These are phyloP conservation scores for Trichosanthes truncata DNA, from an alignment of 306 rosid species.

Conservation along the genomic window DNA sequence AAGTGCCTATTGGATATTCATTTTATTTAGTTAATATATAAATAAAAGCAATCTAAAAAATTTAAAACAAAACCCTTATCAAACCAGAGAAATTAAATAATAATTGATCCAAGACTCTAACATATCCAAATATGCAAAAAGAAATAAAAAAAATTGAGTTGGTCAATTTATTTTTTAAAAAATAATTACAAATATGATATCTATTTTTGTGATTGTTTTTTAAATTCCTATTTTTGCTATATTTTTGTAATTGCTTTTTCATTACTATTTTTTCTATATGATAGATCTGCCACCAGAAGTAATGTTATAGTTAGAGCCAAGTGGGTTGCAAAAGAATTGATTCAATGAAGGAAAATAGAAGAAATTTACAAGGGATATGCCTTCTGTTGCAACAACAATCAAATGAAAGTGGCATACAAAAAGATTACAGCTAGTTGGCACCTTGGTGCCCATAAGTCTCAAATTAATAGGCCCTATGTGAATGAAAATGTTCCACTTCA, in stretches of 20 bases:
- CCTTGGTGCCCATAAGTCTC: not conserved
- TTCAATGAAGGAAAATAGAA: not conserved
- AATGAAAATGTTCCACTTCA: not conserved
- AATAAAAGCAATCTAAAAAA: no score
- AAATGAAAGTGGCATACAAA: constrained; percentile 3
- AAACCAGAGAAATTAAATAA: no score
- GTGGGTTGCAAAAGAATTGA: not conserved
- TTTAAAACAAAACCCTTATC: no score
- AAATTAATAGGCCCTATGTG: not conserved
- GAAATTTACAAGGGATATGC: not conserved
- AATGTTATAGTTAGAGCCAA: not conserved
- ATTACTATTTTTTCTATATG: not conserved
- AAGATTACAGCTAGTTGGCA: constrained; percentile 4
- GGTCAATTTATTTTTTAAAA: no score
- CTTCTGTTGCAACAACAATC: not conserved
- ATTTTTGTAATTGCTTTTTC: not conserved
- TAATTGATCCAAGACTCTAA: no score
- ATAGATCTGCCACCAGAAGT: not conserved
- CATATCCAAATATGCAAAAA: no score
- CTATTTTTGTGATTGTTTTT: no score
- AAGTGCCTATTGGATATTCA: no score
- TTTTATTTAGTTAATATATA: no score
- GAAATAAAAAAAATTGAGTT: no score
- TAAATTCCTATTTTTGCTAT: not conserved
- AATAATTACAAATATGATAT: no score